Evolutionary conservation across 2,329 filamentous ascomycete species (phyloP).

Genomic region (Neurospora sp.): DNA sequence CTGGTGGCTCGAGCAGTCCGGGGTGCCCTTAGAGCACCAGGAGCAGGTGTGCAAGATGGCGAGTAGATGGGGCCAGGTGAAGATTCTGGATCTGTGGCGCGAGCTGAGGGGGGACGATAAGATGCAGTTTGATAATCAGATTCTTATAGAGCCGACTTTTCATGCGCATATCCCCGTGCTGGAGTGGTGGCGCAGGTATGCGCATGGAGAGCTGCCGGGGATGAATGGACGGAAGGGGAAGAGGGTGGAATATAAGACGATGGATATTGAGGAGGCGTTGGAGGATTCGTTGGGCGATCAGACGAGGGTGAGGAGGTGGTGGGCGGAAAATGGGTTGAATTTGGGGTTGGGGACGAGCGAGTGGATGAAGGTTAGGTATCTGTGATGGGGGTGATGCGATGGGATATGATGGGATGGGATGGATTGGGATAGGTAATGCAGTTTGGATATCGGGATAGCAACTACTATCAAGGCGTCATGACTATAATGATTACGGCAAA

Average conservation of each 20-base stretch:
- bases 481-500: not conserved
- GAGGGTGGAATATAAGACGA: conserved; percentile 85
- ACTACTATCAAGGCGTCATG: not conserved
- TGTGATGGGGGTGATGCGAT: conserved; percentile 31
- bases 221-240: conserved; percentile 50
- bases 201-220: conserved; percentile 42
- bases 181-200: conserved; percentile 82
- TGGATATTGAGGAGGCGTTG: conserved; percentile 88
- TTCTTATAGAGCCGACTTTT: conserved; percentile 74
- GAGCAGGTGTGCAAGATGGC: conserved; percentile 79
- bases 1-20: conserved; percentile 74
- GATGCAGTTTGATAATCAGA: conserved; percentile 26
- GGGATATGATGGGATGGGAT: not conserved
- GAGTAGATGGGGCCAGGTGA: conserved; percentile 74
- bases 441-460: not conserved
- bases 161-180: conserved; percentile 76
- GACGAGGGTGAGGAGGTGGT: conserved; percentile 71
- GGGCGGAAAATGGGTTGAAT: conserved; percentile 76
- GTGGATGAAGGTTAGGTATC: conserved; percentile 75
- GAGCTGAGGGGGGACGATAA: conserved; percentile 54
- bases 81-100: conserved; percentile 76
- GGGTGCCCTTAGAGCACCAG: conserved; percentile 68
- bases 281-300: conserved; percentile 73
- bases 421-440: not conserved
- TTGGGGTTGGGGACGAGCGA: conserved; percentile 74